phyloP scores from a whole-genome alignment of 805 yeast genomes.

The Cephaloascus fragrans region DNA sequence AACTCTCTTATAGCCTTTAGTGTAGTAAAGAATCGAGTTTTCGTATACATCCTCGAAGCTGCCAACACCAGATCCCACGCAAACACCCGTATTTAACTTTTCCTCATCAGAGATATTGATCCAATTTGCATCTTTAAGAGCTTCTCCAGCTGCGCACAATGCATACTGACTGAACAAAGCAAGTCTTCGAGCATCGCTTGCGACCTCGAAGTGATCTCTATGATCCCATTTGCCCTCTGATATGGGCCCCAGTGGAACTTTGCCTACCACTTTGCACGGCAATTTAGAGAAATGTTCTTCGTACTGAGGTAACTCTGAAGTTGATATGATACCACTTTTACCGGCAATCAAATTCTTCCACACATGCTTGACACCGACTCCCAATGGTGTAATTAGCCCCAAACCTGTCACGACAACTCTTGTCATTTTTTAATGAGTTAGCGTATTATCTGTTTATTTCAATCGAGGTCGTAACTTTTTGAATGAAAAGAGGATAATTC shows the following conservation, averaged over 20 bases:
- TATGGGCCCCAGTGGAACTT: conserved; percentile 45
- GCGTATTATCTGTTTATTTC: too few relatives aligned
- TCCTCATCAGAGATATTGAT: conserved; percentile 23
- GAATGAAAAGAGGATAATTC: too few relatives aligned
- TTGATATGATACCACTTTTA: conserved; percentile 51
- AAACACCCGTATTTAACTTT: conserved; percentile 48
- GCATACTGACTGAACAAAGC: conserved; percentile 76
- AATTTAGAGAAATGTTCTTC: conserved; percentile 39
- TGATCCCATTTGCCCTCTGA: conserved; percentile 43
- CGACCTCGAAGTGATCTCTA: conserved; percentile 34
- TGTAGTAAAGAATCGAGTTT: conserved; percentile 42
- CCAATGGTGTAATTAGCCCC: conserved; percentile 82
- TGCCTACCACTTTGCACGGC: conserved; percentile 71
- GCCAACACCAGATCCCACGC: conserved; percentile 93
- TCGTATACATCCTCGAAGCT: conserved; percentile 66
- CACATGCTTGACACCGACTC: conserved; percentile 46
- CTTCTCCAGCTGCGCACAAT: conserved; percentile 66
- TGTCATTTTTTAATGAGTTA: too few relatives aligned
- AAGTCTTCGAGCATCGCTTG: conserved; percentile 44
- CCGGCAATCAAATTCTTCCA: conserved; percentile 47
- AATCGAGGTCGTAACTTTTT: too few relatives aligned
- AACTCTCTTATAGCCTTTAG: conserved; percentile 53
- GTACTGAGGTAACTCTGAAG: conserved; percentile 27
- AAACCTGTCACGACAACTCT: conserved; percentile 91
- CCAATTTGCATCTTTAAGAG: conserved; percentile 60